Evolutionary conservation across 2,329 filamentous ascomycete genomes (phyloP).

Genomic region (Botrytis medusae): DNA sequence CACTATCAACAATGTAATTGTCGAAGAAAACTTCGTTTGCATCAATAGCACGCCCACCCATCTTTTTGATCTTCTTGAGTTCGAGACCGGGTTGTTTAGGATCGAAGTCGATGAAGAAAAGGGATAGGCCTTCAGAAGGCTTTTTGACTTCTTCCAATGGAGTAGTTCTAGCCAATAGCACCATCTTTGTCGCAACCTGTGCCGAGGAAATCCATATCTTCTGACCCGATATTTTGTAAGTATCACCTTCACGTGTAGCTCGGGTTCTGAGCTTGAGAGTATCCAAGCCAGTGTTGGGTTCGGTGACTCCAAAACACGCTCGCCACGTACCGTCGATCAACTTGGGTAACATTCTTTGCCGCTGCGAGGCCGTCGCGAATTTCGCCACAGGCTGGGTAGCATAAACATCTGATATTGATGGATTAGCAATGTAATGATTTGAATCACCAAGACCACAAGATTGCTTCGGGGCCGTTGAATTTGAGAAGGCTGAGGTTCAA

Average conservation of each 20-base stretch:
- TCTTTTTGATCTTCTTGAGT: constrained; percentile 75
- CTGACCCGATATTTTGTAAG: constrained; percentile 70
- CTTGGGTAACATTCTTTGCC: constrained; percentile 62
- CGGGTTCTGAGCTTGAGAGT: constrained; percentile 68
- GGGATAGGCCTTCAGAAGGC: constrained; percentile 71
- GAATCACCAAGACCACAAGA: not conserved
- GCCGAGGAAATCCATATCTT: constrained; percentile 91
- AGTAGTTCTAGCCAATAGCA: constrained; percentile 75
- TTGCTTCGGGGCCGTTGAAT: not conserved
- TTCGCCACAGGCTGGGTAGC: constrained; percentile 73
- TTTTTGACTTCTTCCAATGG: constrained; percentile 65
- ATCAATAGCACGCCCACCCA: constrained; percentile 80
- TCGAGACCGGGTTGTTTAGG: constrained; percentile 49
- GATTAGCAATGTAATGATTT: not conserved
- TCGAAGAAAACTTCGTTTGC: constrained; percentile 90
- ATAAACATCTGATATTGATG: constrained; percentile 54
- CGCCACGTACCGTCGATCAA: constrained; percentile 71
- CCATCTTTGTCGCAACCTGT: constrained; percentile 80
- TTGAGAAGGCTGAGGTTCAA: not conserved
- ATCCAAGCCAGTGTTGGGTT: constrained; percentile 77
- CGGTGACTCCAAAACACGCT: constrained; percentile 82
- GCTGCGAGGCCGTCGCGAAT: constrained; percentile 67
- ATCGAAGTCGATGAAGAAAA: constrained; percentile 80
- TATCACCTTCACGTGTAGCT: constrained; percentile 59
- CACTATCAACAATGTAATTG: constrained; percentile 65